Evolutionary conservation across 106 monocot species (phyloP).

Genomic region (Allium sativum): DNA sequence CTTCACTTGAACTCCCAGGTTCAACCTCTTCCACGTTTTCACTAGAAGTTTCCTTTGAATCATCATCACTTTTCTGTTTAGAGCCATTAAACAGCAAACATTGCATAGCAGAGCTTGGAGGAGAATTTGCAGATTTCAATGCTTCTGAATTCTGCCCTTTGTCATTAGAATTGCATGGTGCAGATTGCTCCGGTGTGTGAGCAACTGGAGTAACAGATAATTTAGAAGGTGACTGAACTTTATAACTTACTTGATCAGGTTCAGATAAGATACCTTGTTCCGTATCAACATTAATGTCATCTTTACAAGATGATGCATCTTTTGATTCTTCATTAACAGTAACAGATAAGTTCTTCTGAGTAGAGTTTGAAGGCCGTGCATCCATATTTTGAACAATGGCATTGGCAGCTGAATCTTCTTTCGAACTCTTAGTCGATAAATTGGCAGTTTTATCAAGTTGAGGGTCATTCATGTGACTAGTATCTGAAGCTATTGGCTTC

Average conservation of each 20-base stretch:
- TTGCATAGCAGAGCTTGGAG: conserved; percentile 11
- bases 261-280: conserved; percentile 5
- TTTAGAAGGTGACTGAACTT: conserved; percentile 5
- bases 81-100: neutral
- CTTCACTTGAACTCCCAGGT: neutral
- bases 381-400: conserved; percentile 13
- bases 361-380: conserved; percentile 10
- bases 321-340: conserved; percentile 6
- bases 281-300: conserved; percentile 12
- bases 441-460: conserved; percentile 5
- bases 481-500: conserved; percentile 4
- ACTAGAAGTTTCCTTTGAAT: neutral
- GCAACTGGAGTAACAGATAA: conserved; percentile 6
- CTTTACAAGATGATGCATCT: conserved; percentile 15
- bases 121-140: neutral
- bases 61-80: conserved; percentile 10
- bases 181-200: neutral
- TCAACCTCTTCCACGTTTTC: conserved; percentile 2
- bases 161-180: conserved; percentile 7
- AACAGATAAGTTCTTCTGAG: conserved; percentile 10
- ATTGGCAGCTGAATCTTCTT: conserved; percentile 4
- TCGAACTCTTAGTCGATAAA: neutral
- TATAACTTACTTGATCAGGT: conserved; percentile 13
- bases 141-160: conserved; percentile 5
- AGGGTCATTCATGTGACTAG: conserved; percentile 3